Conservation (phyloP, 208 protist species). For the Willaertia magna region DNA sequence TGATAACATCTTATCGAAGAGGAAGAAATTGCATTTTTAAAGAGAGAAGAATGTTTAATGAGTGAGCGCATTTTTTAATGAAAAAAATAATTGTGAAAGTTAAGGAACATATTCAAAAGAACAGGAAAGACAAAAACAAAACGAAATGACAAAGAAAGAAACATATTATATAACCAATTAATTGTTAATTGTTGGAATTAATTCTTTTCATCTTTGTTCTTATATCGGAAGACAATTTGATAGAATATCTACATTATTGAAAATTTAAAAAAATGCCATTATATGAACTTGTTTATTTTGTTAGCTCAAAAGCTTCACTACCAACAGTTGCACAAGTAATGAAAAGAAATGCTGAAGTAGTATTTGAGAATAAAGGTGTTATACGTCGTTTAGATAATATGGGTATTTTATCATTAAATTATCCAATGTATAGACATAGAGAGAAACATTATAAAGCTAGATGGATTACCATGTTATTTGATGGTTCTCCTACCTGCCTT, state of each 20-base stretch:
- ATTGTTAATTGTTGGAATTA: no score
- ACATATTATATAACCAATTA: no score
- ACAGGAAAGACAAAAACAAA: no score
- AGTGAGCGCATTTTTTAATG: no score
- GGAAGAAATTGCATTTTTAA: no score
- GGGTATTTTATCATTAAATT: neutral
- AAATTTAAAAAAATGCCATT: conserved; percentile 3
- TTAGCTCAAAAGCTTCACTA: neutral
- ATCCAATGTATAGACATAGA: conserved; percentile 7
- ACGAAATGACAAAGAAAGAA: no score
- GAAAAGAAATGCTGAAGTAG: neutral
- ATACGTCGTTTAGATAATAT: neutral
- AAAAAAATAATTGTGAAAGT: no score
- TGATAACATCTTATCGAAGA: neutral
- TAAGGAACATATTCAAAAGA: neutral
- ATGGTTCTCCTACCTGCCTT: neutral
- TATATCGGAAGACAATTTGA: no score
- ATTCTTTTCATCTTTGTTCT: no score
- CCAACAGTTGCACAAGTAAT: neutral
- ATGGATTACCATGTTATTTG: neutral
- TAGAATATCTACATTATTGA: no score
- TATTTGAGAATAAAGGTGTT: conserved; percentile 1
- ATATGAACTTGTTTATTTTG: neutral
- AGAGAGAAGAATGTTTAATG: no score
- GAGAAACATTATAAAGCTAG: conserved; percentile 1